These are phyloP conservation scores for Oenanthe javanica DNA, from an alignment of 140 eudicot genomes.

Conservation along the genomic window DNA sequence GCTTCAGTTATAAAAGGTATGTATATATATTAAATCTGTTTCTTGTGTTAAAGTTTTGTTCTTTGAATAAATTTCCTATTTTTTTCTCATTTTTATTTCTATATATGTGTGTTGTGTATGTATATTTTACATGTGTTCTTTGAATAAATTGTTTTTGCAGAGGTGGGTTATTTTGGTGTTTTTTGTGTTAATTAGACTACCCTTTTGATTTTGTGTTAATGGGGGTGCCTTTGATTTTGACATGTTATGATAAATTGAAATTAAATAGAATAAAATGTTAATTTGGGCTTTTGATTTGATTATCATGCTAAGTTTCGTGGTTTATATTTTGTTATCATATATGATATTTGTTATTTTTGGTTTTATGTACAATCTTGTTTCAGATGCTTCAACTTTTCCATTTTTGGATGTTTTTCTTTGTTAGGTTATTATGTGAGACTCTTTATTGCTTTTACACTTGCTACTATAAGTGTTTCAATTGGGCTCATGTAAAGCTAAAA, in stretches of 20 bases:
- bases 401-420: neutral
- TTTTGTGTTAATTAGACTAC: neutral
- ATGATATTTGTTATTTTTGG: neutral
- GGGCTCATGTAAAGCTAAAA: neutral
- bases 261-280: neutral
- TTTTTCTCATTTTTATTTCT: neutral
- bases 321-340: neutral
- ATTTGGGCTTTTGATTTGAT: neutral
- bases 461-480: neutral
- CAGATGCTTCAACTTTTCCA: neutral
- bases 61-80: neutral
- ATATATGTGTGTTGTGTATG: neutral
- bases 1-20: neutral
- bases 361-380: neutral
- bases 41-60: neutral
- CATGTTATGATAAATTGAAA: neutral
- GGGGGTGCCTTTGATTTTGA: neutral
- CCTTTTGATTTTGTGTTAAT: neutral
- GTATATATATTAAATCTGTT: neutral
- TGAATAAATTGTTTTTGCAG: neutral
- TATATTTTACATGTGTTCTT: neutral
- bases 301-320: neutral
- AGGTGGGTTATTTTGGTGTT: neutral
- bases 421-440: neutral
- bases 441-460: neutral